Evolutionary conservation across 2,329 filamentous ascomycete species (phyloP).

Genomic region (Ophiostoma montium): DNA sequence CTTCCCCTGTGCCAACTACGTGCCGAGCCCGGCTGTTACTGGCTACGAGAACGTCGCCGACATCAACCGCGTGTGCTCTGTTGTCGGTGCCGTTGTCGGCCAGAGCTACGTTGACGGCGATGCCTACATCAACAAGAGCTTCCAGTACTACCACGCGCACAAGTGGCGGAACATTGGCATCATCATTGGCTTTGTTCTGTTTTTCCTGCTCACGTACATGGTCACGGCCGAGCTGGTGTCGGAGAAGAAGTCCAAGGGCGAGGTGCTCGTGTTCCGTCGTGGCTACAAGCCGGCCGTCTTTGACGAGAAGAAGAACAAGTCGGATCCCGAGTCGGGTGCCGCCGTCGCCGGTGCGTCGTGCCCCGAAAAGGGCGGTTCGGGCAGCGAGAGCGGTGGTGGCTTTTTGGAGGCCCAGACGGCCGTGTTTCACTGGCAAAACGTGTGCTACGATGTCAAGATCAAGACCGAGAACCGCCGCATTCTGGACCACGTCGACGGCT

Average conservation of each 20-base stretch:
- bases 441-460: slow-evolving; percentile 67
- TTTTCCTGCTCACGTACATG: slow-evolving; percentile 49
- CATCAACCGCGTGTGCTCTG: slow-evolving; percentile 39
- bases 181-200: slow-evolving; percentile 47
- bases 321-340: slow-evolving; percentile 42
- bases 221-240: slow-evolving; percentile 51
- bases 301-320: slow-evolving; percentile 48
- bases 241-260: slow-evolving; percentile 57
- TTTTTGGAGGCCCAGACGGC: slow-evolving; percentile 48
- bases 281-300: slow-evolving; percentile 46
- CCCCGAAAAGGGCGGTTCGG: neutral
- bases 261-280: slow-evolving; percentile 60
- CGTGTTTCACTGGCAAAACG: slow-evolving; percentile 78
- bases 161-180: slow-evolving; percentile 62
- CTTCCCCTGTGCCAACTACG: slow-evolving; percentile 37
- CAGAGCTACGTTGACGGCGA: slow-evolving; percentile 39
- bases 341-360: slow-evolving; percentile 32
- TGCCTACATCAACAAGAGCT: slow-evolving; percentile 37
- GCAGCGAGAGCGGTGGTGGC: slow-evolving; percentile 2
- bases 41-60: slow-evolving; percentile 23
- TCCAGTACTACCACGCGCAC: slow-evolving; percentile 41
- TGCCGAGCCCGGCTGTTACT: slow-evolving; percentile 25
- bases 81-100: slow-evolving; percentile 44
- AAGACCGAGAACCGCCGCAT: slow-evolving; percentile 64
- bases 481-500: slow-evolving; percentile 79